These are phyloP conservation scores for Calycina herbarum DNA, from an alignment of 2,329 filamentous ascomycete genomes.

Conservation along the genomic window DNA sequence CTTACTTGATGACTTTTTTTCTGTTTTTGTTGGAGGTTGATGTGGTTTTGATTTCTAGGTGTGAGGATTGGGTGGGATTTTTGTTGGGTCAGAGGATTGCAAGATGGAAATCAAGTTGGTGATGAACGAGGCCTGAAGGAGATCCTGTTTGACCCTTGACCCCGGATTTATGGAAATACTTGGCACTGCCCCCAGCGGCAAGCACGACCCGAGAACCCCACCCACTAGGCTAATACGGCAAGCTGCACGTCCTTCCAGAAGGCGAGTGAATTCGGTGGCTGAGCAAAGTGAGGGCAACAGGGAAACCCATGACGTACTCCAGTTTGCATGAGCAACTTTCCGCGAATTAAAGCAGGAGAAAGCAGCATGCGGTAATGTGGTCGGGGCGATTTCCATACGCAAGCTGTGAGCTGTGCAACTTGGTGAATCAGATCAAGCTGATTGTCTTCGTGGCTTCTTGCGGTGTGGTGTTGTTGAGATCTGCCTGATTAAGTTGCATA, in stretches of 20 bases:
- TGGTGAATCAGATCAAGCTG: background rate
- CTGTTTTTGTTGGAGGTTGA: background rate
- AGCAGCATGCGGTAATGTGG: background rate
- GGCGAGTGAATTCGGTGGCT: background rate
- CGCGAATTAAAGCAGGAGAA: background rate
- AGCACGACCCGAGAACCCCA: background rate
- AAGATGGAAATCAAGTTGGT: background rate
- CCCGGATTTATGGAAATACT: slow-evolving; percentile 2
- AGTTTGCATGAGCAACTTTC: background rate
- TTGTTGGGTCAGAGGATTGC: background rate
- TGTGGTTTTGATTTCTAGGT: background rate
- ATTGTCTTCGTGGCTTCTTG: slow-evolving; percentile 3
- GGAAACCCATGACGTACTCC: background rate
- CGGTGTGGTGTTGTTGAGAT: background rate
- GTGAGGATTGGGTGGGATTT: background rate
- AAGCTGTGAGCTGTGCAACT: slow-evolving; percentile 1
- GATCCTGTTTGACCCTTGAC: slow-evolving; percentile 2
- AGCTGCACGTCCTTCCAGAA: background rate
- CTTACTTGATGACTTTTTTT: background rate
- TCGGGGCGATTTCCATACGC: background rate
- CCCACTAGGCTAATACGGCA: background rate
- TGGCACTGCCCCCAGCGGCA: background rate
- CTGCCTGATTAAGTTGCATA: background rate
- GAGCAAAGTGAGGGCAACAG: background rate
- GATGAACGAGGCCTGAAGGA: background rate